Conservation (phyloP, 2,329 filamentous ascomycete species). For the Hymenoscyphus fraxineus region DNA sequence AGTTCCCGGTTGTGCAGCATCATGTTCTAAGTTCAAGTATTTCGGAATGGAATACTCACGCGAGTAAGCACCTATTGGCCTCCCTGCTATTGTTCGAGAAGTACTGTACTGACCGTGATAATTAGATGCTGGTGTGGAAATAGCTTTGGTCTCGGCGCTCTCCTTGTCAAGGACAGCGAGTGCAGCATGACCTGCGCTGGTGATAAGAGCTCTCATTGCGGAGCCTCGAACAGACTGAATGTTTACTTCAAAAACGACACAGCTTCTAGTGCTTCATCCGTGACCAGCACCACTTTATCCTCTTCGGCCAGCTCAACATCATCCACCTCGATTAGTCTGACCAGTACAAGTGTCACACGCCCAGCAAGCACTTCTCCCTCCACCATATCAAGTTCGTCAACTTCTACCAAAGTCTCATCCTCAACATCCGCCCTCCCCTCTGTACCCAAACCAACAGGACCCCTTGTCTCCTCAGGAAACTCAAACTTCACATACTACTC, state of each 20-base stretch:
- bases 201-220: conserved; percentile 33
- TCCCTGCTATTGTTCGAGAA: background rate
- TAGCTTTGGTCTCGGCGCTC: conserved; percentile 17
- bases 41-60: conserved; percentile 23
- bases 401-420: conserved; percentile 16
- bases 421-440: conserved; percentile 16
- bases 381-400: conserved; percentile 11
- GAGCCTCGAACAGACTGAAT: conserved; percentile 30
- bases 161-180: conserved; percentile 14
- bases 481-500: conserved; percentile 32
- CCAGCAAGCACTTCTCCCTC: background rate
- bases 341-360: background rate
- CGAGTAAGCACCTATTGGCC: conserved; percentile 8
- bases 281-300: background rate
- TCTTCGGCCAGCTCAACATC: background rate
- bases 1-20: conserved; percentile 29
- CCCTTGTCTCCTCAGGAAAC: conserved; percentile 27
- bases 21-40: conserved; percentile 21
- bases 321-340: background rate
- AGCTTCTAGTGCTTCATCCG: conserved; percentile 18
- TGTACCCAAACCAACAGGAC: conserved; percentile 1
- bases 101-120: background rate
- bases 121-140: conserved; percentile 27
- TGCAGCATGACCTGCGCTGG: conserved; percentile 26
- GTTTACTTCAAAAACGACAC: conserved; percentile 23